Base-by-base conservation (phyloP, 164 flowering plant species). In the Aristolochia contorta region DNA sequence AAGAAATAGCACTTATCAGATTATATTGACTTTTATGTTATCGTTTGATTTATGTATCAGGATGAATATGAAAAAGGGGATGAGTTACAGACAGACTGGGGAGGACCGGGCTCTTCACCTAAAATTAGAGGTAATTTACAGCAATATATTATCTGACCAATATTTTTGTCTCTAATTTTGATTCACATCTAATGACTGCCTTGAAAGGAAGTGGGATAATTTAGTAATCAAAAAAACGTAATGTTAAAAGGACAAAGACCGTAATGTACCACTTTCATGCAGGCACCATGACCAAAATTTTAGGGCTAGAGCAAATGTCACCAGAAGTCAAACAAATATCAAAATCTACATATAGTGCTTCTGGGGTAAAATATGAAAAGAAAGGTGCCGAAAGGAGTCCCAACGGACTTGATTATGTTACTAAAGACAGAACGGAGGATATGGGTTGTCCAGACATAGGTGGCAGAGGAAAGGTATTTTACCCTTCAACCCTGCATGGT, bases 21-120 rank as follows among this genome's bases (percentile, higher is more conserved):
- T 16, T 16, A 19, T 19, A 41, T 16, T 13, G 47, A 7, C 10
- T 19, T 58, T 43, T 58, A 4, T 58, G 27, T 18, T 41, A 18
- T 37, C 1, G 6, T 12, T n/a, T 12, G 4, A 21, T 48, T 18
- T 59, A 1, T 47, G 43, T 61, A 64, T 30, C 71, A 81, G 91
- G 88, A 78, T 66, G 92, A 84, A 19, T 72, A 66, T 74, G 66
- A 74, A 12, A 88, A 82, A 62, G 52, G 51, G 52, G 65, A 69
- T 47, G 78, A 79, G 1, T 71, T 65, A 41, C 67, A 74, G 62
- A n/a, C 25, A n/a, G 15, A 32, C 27, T 19, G 23, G 53, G 54
- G 25, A 22, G 16, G 24, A 53, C 41, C 46, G 61, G 75, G 66
- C 58, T 57, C 61, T 53, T 75, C 73, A 54, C 74, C 70, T 53